These are phyloP conservation scores for Puccinia horiana DNA, from an alignment of 1,284 basidiomycete genomes.

Conservation along the genomic window DNA sequence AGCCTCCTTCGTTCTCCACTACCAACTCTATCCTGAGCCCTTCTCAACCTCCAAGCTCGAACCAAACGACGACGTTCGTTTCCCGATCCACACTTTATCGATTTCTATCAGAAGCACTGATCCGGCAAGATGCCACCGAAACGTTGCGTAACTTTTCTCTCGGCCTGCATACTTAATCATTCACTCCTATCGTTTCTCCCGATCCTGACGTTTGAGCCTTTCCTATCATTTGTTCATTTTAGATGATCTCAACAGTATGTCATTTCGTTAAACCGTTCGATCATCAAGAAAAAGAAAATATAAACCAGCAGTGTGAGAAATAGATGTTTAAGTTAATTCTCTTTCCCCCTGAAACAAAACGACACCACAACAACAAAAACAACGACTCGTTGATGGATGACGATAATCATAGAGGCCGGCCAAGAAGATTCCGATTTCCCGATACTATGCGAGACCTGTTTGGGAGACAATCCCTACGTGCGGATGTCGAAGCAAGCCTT, in stretches of 20 bases:
- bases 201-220: not conserved
- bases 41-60: too few relatives aligned
- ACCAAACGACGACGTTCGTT: too few relatives aligned
- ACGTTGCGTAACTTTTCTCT: slow-evolving; percentile 7
- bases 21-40: too few relatives aligned
- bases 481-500: slow-evolving; percentile 88
- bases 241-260: slow-evolving; percentile 47
- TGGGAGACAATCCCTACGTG: slow-evolving; percentile 65
- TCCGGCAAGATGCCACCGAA: slow-evolving; percentile 23
- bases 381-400: not conserved
- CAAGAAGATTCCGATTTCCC: slow-evolving; percentile 89
- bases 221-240: not conserved
- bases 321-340: not conserved
- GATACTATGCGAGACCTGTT: slow-evolving; percentile 67
- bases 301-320: too few relatives aligned
- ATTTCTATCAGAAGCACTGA: too few relatives aligned
- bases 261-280: not conserved
- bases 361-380: not conserved
- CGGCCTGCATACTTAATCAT: not conserved
- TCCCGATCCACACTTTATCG: too few relatives aligned
- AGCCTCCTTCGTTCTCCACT: too few relatives aligned
- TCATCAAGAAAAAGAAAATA: not conserved
- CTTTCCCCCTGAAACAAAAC: not conserved
- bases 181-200: not conserved
- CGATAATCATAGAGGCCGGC: slow-evolving; percentile 65